Evolutionary conservation across 1,284 basidiomycete species (phyloP), one percentile per base, ranked within the genome.

Genomic region (Sparassis latifolia): DNA sequence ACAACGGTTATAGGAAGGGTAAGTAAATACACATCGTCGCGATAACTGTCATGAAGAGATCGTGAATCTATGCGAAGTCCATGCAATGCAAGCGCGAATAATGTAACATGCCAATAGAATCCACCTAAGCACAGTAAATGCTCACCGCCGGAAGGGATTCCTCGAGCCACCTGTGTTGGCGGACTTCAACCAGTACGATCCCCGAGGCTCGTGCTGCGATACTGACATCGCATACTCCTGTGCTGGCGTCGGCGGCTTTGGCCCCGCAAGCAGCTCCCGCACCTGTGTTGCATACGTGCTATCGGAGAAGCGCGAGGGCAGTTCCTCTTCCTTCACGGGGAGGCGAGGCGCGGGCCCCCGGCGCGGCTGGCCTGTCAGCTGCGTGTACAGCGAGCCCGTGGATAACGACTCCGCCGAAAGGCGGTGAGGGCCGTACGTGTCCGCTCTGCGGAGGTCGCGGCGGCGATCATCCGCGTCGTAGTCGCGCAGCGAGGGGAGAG

Each of bases 291-390:
- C 64, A 62, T 55, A 68, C 48, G 73, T 76, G 48, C 70, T 73
- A n/a, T 62, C 59, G 31, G 77, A 79, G 62, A 75, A 76, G 45
- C 74, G 69, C 56, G 70, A 75, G 3, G 65, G 62, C 50, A 73
- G 58, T 44, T 66, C 62, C 52, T 75, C 73, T 55, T 63, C 55
- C 9, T 55, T 47, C 53, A 86, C 72, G 32, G 86, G 84, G 65
- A 83, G 78, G n/a, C 84, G 74, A 27, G 84, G 78, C 58, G 86
- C 82, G 3, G 85, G 80, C 33, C 69, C 74, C 29, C 71, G 69
- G 33, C 78, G 74, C 46, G 79, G 79, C 46, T 73, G 62, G 20
- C 86, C 86, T 3, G 84, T 89, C 47, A 82, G 61, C 61, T 84
- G 78, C 45, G 85, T 81, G 64, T 83, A 89, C 38, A 89, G 58